These are phyloP conservation scores for Arachis hypogaea DNA, from an alignment of 306 rosid genomes.

Conservation along the genomic window DNA sequence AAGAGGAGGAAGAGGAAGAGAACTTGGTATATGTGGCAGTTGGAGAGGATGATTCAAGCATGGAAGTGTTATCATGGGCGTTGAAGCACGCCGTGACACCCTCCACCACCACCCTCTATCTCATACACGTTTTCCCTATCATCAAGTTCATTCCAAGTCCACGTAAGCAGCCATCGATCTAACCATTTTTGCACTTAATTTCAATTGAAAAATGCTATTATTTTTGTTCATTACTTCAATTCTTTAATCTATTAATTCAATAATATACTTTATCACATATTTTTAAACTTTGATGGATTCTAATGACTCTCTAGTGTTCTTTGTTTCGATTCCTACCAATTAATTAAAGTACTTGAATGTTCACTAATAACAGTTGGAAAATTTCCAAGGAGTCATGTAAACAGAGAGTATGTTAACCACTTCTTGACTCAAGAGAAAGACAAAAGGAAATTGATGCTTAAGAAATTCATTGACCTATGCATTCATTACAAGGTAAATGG, in stretches of 20 bases:
- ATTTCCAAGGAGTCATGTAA: conserved; percentile 45
- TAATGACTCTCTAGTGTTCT: no score
- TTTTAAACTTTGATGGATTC: no score
- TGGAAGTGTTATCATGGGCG: conserved; percentile 71
- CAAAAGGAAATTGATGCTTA: conserved; percentile 46
- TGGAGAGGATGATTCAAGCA: conserved; percentile 51
- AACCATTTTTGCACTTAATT: neutral
- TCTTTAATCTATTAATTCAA: no score
- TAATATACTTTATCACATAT: no score
- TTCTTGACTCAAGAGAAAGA: conserved; percentile 34
- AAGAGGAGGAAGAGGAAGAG: neutral
- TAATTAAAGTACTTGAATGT: no score
- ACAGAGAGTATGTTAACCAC: conserved; percentile 29
- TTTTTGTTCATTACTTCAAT: no score
- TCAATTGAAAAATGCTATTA: neutral
- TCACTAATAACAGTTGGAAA: conserved; percentile 46
- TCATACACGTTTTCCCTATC: conserved; percentile 72
- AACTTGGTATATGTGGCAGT: conserved; percentile 68
- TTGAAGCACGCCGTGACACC: conserved; percentile 52
- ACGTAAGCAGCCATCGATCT: conserved; percentile 48
- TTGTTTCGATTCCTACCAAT: no score
- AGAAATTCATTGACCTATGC: conserved; percentile 46
- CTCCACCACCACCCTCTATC: conserved; percentile 44
- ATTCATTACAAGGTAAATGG: conserved; percentile 45
- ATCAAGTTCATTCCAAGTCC: conserved; percentile 65